These are phyloP conservation scores for Oenanthe sinensis DNA, from an alignment of 129 eudicot genomes.

Conservation along the genomic window DNA sequence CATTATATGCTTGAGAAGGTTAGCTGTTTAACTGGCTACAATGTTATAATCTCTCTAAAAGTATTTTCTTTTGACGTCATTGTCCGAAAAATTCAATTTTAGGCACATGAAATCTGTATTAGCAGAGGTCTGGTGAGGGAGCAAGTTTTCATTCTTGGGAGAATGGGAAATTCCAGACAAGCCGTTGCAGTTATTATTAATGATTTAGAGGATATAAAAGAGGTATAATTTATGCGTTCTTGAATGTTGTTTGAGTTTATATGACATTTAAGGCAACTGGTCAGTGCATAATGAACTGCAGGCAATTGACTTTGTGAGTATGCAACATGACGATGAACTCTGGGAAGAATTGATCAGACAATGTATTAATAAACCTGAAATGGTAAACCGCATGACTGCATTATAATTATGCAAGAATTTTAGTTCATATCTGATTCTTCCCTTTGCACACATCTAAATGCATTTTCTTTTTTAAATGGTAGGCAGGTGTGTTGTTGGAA, in stretches of 20 bases:
- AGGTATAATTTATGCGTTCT: slow-evolving; percentile 36
- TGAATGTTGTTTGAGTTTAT: not conserved
- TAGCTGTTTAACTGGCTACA: slow-evolving; percentile 11
- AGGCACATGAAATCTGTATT: slow-evolving; percentile 96
- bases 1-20: slow-evolving; percentile 97
- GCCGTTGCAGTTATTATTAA: slow-evolving; percentile 90
- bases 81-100: slow-evolving; percentile 16
- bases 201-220: slow-evolving; percentile 72
- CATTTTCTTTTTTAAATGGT: slow-evolving; percentile 10
- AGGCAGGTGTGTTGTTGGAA: slow-evolving; percentile 96
- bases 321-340: slow-evolving; percentile 96
- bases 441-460: not conserved
- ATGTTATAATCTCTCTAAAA: not conserved
- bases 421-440: not conserved
- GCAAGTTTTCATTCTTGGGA: slow-evolving; percentile 91
- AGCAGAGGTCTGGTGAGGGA: slow-evolving; percentile 62
- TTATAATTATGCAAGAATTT: not conserved
- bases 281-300: slow-evolving; percentile 19
- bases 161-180: slow-evolving; percentile 88
- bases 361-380: slow-evolving; percentile 82
- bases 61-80: slow-evolving; percentile 15
- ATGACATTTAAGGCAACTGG: not conserved
- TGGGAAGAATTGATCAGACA: slow-evolving; percentile 97
- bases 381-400: slow-evolving; percentile 38
- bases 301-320: slow-evolving; percentile 92